Percentiles rank a stretch among this genome's conserved stretches.
Conservation (phyloP, 2,329 filamentous ascomycete species). For the Fusarium pseudonygamai region DNA sequence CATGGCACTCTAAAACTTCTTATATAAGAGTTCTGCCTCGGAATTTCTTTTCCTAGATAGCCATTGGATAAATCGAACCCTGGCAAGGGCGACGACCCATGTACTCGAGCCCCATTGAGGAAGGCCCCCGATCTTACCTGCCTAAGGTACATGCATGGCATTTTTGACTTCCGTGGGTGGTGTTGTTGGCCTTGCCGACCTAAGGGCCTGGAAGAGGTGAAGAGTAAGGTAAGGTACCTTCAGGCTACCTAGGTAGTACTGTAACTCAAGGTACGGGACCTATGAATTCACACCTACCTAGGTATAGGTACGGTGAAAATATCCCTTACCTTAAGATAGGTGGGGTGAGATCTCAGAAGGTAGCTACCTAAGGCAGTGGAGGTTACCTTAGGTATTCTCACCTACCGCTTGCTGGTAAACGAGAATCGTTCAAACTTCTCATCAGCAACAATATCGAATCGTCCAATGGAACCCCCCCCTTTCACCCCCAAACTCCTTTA, state of each 20-base stretch:
- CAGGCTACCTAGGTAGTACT: too few relatives aligned
- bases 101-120: not conserved
- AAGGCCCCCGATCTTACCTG: constrained; percentile 31
- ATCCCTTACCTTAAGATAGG: not conserved
- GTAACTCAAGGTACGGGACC: not conserved
- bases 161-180: constrained; percentile 1
- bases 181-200: not conserved
- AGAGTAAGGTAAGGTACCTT: too few relatives aligned
- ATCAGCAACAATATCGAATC: constrained; percentile 21
- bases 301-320: not conserved
- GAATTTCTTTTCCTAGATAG: not conserved
- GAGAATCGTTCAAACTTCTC: constrained; percentile 14
- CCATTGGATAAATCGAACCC: constrained; percentile 1
- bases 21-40: constrained; percentile 23
- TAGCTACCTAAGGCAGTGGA: not conserved
- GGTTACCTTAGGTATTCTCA: not conserved
- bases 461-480: constrained; percentile 1
- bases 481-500: not conserved
- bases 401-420: constrained; percentile 3
- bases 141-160: constrained; percentile 23
- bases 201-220: not conserved
- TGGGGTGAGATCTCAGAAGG: not conserved
- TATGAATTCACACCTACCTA: too few relatives aligned
- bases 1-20: not conserved
- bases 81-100: constrained; percentile 16